A percentile compares a stretch with the other conserved stretches of the same genome.
Evolutionary conservation across 352 stramenopile species (phyloP).

Genomic region (Pythium diclinum): DNA sequence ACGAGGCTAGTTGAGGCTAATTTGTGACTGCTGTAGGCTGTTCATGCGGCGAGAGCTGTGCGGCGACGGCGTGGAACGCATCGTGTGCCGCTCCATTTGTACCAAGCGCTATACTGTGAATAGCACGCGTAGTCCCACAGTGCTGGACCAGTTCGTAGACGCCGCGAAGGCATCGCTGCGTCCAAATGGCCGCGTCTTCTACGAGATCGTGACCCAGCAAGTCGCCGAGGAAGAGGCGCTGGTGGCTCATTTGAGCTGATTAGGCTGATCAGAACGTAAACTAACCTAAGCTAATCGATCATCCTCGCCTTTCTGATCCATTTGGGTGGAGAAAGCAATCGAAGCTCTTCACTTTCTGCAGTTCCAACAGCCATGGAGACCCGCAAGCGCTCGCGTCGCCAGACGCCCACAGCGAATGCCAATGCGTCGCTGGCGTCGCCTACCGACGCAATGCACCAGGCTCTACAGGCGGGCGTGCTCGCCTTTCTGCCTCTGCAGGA

Average conservation of each 20-base stretch:
- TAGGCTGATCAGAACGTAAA: neutral
- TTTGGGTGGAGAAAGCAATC: neutral
- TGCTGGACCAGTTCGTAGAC: conserved; percentile 16
- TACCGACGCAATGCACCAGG: conserved; percentile 12
- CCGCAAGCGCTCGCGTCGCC: conserved; percentile 7
- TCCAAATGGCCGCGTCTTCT: conserved; percentile 18
- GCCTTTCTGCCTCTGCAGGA: conserved; percentile 17
- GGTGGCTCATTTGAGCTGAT: conserved; percentile 1
- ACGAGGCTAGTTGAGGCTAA: neutral
- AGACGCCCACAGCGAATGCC: neutral
- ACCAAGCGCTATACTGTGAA: conserved; percentile 18
- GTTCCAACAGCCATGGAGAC: neutral
- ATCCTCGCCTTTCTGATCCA: neutral
- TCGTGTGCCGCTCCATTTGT: conserved; percentile 18
- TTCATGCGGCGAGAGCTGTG: conserved; percentile 19
- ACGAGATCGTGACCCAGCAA: conserved; percentile 21
- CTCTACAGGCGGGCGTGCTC: conserved; percentile 18
- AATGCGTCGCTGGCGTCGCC: neutral
- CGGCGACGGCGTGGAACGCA: conserved; percentile 9
- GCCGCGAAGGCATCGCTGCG: conserved; percentile 14
- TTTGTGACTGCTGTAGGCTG: neutral
- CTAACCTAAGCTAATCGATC: neutral
- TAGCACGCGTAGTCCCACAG: conserved; percentile 2
- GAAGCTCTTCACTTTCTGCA: conserved; percentile 8
- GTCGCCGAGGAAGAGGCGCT: conserved; percentile 17